Conservation (phyloP, 768 basidiomycete genomes). For the Gyrodon lividus region DNA sequence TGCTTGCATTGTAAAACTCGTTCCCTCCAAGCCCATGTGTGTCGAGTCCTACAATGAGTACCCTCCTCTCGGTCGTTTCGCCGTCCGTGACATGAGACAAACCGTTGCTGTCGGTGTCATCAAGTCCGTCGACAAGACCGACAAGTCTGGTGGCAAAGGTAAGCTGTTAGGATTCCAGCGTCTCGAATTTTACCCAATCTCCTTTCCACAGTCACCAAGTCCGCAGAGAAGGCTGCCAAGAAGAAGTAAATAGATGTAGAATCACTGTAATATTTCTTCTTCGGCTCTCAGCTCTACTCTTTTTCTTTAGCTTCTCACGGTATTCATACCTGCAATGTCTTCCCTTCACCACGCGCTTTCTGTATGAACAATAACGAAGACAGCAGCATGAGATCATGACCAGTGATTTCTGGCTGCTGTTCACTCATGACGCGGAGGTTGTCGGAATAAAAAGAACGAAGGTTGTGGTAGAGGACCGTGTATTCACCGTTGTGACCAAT, state of each 20-base stretch:
- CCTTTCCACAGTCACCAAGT: conserved; percentile 72
- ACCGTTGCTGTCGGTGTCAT: conserved; percentile 99
- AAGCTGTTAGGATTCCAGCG: conserved; percentile 21
- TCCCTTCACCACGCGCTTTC: conserved; percentile 39
- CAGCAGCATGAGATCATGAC: conserved; percentile 29
- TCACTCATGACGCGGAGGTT: conserved; percentile 8
- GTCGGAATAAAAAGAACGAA: neutral
- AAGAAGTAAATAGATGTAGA: conserved; percentile 92
- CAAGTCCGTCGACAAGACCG: conserved; percentile 95
- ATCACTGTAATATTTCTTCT: conserved; percentile 60
- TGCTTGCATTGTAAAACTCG: conserved; percentile 96
- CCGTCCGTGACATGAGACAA: conserved; percentile 99
- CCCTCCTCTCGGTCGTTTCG: conserved; percentile 99
- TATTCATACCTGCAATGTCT: conserved; percentile 37
- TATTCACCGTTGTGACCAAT: neutral
- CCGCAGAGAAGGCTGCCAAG: conserved; percentile 94
- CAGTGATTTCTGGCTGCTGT: conserved; percentile 1
- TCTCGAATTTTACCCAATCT: conserved; percentile 10
- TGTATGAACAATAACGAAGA: conserved; percentile 50
- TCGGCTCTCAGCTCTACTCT: conserved; percentile 43
- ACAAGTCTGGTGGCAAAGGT: conserved; percentile 87
- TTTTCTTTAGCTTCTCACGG: conserved; percentile 27
- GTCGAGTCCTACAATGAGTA: conserved; percentile 94
- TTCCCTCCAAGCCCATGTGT: conserved; percentile 96
- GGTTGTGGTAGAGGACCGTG: neutral